These are phyloP conservation scores for Talaromyces albobiverticillius DNA, from an alignment of 2,329 filamentous ascomycete genomes.

Conservation along the genomic window DNA sequence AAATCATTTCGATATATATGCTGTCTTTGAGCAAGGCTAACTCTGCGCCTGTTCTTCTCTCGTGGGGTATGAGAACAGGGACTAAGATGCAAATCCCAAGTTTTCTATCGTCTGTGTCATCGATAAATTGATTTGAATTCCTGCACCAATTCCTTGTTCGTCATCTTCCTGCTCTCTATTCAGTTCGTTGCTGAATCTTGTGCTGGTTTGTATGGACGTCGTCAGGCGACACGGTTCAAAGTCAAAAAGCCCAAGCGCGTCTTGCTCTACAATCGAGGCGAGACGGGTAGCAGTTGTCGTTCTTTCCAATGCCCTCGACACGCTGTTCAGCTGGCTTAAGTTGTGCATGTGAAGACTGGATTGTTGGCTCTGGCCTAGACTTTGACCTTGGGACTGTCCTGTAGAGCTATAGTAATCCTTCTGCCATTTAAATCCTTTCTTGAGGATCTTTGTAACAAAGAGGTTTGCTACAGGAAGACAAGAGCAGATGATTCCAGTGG, in stretches of 20 bases:
- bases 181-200: not conserved
- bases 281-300: not conserved
- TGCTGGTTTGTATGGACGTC: not conserved
- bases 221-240: constrained; percentile 2
- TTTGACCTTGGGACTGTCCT: too few species aligned
- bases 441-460: constrained; percentile 2
- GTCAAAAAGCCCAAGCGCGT: constrained; percentile 1
- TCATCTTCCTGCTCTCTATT: too few species aligned
- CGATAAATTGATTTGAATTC: too few species aligned
- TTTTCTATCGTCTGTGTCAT: too few species aligned
- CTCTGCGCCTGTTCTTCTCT: too few species aligned
- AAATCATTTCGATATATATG: too few species aligned
- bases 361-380: too few species aligned
- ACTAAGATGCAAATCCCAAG: too few species aligned
- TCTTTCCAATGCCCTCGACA: not conserved
- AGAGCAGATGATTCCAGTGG: constrained; percentile 3
- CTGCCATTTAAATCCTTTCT: not conserved
- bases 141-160: too few species aligned
- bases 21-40: too few species aligned
- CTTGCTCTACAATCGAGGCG: not conserved
- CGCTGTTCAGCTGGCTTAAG: not conserved
- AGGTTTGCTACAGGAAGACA: constrained; percentile 3
- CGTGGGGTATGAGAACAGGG: too few species aligned
- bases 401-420: not conserved
- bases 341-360: too few species aligned